Evolutionary conservation across 805 yeast genomes (phyloP).

Genomic region (Candida ascalaphidarum): DNA sequence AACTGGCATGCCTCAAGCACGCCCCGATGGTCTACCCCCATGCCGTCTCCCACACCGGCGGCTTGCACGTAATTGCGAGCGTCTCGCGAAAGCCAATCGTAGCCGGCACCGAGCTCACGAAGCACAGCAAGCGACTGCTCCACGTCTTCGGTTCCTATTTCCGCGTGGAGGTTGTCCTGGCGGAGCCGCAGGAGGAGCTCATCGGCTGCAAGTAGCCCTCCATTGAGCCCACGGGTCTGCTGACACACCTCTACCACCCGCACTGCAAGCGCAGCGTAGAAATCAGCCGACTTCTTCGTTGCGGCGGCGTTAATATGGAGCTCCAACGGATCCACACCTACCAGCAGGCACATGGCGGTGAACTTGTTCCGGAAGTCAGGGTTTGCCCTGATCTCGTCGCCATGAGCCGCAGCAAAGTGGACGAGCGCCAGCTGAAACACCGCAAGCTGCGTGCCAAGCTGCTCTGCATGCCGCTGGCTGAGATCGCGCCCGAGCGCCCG

Average conservation of each 20-base stretch:
- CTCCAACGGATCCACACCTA: slow-evolving; percentile 78
- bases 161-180: slow-evolving; percentile 19
- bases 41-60: slow-evolving; percentile 16
- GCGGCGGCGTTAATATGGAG: slow-evolving; percentile 17
- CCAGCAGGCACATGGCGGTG: slow-evolving; percentile 63
- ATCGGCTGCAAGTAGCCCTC: slow-evolving; percentile 66
- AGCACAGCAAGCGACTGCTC: slow-evolving; percentile 46
- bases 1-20: slow-evolving; percentile 71
- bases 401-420: slow-evolving; percentile 69
- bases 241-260: slow-evolving; percentile 71
- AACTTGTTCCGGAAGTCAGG: slow-evolving; percentile 63
- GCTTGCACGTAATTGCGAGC: too few relatives aligned
- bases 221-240: slow-evolving; percentile 61
- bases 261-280: slow-evolving; percentile 59
- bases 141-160: slow-evolving; percentile 42
- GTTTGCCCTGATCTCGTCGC: slow-evolving; percentile 55
- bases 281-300: slow-evolving; percentile 33
- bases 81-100: slow-evolving; percentile 52
- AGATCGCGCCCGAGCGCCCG: slow-evolving; percentile 43
- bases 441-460: slow-evolving; percentile 60
- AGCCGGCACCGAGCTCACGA: slow-evolving; percentile 58
- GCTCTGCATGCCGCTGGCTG: slow-evolving; percentile 45
- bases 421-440: slow-evolving; percentile 72
- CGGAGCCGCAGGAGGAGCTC: slow-evolving; percentile 23
- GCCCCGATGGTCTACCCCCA: slow-evolving; percentile 52